Conservation (phyloP, 768 basidiomycete species). For the Cystofilobasidium macerans region DNA sequence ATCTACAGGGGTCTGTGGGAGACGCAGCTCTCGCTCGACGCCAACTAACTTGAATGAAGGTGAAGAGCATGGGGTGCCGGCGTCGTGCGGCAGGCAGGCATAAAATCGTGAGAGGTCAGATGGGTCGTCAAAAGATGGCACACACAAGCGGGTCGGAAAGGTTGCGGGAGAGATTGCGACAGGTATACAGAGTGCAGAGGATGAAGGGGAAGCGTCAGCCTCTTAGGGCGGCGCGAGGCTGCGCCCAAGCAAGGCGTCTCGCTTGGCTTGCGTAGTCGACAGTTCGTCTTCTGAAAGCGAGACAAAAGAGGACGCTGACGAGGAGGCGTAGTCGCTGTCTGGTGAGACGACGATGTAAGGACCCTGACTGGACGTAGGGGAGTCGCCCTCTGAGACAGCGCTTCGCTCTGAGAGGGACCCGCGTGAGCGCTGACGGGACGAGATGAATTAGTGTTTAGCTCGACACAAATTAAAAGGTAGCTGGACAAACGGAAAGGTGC, state of each 20-base stretch:
- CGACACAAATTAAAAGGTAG: no score
- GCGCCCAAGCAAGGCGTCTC: neutral
- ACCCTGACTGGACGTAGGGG: neutral
- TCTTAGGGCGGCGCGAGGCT: neutral
- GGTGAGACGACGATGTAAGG: slow-evolving; percentile 1
- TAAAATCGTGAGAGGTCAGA: neutral
- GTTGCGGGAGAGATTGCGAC: no score
- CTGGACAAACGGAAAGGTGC: neutral
- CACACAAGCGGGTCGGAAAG: no score
- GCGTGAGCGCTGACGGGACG: neutral
- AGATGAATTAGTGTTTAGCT: no score
- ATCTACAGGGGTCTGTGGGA: slow-evolving; percentile 39
- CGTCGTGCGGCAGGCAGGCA: neutral
- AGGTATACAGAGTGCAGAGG: neutral
- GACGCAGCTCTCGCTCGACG: slow-evolving; percentile 32
- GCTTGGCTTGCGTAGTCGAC: neutral
- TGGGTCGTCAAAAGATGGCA: no score
- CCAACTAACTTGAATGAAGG: neutral
- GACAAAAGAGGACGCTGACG: neutral
- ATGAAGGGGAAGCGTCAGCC: neutral
- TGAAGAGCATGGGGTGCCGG: neutral
- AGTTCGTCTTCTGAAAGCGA: neutral
- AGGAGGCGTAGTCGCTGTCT: neutral
- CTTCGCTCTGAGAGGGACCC: neutral
- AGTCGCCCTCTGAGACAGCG: neutral